phyloP scores from a whole-genome alignment of 148 eudicot species.

The Bassia scoparia region DNA sequence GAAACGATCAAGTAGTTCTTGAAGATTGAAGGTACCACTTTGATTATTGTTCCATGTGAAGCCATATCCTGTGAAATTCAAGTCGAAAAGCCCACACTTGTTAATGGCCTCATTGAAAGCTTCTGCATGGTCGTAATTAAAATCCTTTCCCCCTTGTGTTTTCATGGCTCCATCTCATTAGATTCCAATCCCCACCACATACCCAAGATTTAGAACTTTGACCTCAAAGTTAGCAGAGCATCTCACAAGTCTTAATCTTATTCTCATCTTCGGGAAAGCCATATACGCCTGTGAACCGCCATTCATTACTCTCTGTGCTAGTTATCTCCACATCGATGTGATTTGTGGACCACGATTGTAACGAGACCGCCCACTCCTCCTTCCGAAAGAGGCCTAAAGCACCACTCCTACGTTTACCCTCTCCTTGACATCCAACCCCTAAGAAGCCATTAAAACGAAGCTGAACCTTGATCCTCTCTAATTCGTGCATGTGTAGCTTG shows the following conservation, averaged over 20 bases:
- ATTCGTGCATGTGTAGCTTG: too few species aligned
- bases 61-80: background rate
- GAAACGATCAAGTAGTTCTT: background rate
- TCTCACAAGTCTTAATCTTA: background rate
- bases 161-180: background rate
- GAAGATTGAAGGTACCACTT: background rate
- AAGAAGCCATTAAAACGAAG: too few species aligned
- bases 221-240: accelerated
- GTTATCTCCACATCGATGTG: too few species aligned
- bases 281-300: background rate
- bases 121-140: background rate
- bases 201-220: background rate
- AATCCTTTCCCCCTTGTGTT: background rate
- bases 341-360: too few species aligned
- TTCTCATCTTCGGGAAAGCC: background rate
- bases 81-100: background rate
- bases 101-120: background rate
- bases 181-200: background rate
- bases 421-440: too few species aligned
- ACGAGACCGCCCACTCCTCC: too few species aligned
- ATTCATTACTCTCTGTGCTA: too few species aligned
- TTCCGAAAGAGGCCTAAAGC: too few species aligned
- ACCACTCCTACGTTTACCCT: too few species aligned
- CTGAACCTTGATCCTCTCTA: too few species aligned
- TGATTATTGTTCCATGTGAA: background rate